Conservation (phyloP, 495 filamentous ascomycete species). For the Aspergillus coremiiformis region DNA sequence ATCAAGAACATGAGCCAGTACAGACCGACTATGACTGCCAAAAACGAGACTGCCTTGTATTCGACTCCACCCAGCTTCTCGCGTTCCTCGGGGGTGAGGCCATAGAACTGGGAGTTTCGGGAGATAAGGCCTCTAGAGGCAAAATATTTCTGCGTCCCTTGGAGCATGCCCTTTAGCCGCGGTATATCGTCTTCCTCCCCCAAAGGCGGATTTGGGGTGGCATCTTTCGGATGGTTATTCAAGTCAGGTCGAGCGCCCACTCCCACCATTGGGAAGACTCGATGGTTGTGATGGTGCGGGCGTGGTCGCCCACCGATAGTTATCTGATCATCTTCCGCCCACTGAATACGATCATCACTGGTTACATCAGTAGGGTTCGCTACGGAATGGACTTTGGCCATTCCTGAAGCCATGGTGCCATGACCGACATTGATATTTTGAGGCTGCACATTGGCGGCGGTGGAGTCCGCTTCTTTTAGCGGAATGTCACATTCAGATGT, state of each 20-base stretch:
- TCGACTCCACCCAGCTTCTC: conserved; percentile 71
- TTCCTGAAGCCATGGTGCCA: not conserved
- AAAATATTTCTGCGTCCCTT: conserved; percentile 34
- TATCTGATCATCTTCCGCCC: conserved; percentile 27
- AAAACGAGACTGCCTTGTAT: conserved; percentile 66
- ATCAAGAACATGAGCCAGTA: conserved; percentile 71
- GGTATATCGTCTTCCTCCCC: conserved; percentile 14
- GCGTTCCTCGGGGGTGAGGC: conserved; percentile 58
- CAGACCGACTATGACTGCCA: conserved; percentile 61
- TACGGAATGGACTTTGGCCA: not conserved
- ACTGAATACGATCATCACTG: conserved; percentile 12
- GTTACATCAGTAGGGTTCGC: not conserved
- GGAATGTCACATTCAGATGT: conserved; percentile 10
- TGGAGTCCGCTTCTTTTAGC: not conserved
- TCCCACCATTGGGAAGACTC: conserved; percentile 45
- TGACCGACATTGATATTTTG: not conserved
- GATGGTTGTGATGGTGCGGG: conserved; percentile 27
- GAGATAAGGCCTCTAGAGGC: conserved; percentile 44
- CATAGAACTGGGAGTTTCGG: conserved; percentile 68
- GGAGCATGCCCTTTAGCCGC: conserved; percentile 21
- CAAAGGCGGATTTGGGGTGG: conserved; percentile 13
- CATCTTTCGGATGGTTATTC: conserved; percentile 33
- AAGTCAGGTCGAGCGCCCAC: conserved; percentile 45
- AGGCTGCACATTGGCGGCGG: not conserved
- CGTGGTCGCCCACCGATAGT: conserved; percentile 21